Evolutionary conservation across 2,329 filamentous ascomycete genomes (phyloP).

Genomic region (Bertia moriformis): DNA sequence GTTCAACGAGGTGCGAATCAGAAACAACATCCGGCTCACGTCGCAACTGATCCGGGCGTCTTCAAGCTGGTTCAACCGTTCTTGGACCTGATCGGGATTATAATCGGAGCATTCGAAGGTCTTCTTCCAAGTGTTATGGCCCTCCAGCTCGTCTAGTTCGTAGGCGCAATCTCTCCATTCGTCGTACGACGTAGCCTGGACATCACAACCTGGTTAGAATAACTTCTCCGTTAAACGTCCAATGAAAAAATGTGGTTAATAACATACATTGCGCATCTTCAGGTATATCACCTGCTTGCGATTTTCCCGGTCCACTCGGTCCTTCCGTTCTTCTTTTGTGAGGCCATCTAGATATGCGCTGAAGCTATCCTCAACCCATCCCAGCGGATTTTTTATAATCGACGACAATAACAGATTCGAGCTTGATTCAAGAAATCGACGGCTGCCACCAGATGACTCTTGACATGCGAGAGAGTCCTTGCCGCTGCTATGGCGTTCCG

Average conservation of each 20-base stretch:
- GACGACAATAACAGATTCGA: not conserved
- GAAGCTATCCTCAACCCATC: not conserved
- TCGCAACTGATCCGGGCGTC: slow-evolving; percentile 60
- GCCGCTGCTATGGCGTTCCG: not conserved
- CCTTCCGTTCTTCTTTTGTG: slow-evolving; percentile 30
- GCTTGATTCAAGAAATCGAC: not conserved
- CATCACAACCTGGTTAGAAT: slow-evolving; percentile 5
- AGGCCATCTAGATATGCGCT: slow-evolving; percentile 33
- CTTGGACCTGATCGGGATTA: slow-evolving; percentile 52
- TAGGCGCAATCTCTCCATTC: slow-evolving; percentile 66
- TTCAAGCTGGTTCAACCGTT: slow-evolving; percentile 60
- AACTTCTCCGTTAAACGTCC: not conserved
- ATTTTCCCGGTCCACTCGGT: slow-evolving; percentile 32
- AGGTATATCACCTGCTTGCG: slow-evolving; percentile 47
- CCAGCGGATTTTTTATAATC: not conserved
- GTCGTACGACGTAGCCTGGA: slow-evolving; percentile 48
- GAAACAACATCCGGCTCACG: slow-evolving; percentile 61
- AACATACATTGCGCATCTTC: slow-evolving; percentile 49
- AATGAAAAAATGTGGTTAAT: not conserved
- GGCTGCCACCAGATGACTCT: not conserved
- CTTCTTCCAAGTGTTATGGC: slow-evolving; percentile 69
- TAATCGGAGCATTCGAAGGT: slow-evolving; percentile 51
- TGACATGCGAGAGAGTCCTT: not conserved
- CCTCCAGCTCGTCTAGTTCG: slow-evolving; percentile 66
- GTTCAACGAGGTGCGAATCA: slow-evolving; percentile 66